phyloP scores from a whole-genome alignment of 805 yeast species.

The Kluyveromyces wickerhamii region DNA sequence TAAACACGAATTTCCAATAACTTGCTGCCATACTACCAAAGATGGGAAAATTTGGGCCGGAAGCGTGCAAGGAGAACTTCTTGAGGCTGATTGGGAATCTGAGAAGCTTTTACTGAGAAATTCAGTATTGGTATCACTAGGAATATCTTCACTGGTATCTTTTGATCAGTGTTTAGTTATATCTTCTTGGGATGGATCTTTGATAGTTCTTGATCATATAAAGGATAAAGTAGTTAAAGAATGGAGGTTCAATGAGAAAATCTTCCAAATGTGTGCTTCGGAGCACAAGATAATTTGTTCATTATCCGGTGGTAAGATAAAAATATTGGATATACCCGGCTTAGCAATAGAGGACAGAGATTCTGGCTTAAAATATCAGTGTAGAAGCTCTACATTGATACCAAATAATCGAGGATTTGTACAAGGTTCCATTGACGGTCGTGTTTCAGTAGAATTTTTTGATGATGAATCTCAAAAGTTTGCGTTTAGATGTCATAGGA shows the following conservation, averaged over 20 bases:
- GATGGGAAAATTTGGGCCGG: conserved; percentile 37
- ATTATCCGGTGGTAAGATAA: conserved; percentile 43
- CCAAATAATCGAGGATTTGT: conserved; percentile 56
- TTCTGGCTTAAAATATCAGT: conserved; percentile 60
- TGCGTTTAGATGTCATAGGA: conserved; percentile 78
- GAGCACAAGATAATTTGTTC: conserved; percentile 43
- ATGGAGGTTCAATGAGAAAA: conserved; percentile 11
- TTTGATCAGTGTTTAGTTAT: conserved; percentile 34
- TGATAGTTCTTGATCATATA: conserved; percentile 42
- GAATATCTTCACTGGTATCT: conserved; percentile 31
- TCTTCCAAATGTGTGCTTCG: conserved; percentile 54
- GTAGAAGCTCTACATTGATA: conserved; percentile 45
- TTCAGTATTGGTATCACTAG: conserved; percentile 29
- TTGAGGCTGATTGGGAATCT: conserved; percentile 44
- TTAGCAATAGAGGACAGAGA: conserved; percentile 42
- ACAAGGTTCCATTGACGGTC: conserved; percentile 70
- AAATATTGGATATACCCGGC: conserved; percentile 50
- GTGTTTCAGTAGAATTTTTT: conserved; percentile 67
- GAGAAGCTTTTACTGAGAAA: conserved; percentile 16
- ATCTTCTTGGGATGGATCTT: conserved; percentile 55
- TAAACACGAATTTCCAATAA: conserved; percentile 11
- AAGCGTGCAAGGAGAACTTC: conserved; percentile 46
- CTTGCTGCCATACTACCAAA: conserved; percentile 13
- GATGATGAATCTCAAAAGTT: conserved; percentile 46
- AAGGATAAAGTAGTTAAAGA: conserved; percentile 11